A percentile compares a stretch with the other conserved stretches of the same genome.
phyloP scores from a whole-genome alignment of 495 filamentous ascomycete species.

The Penicillium malachiteum region DNA sequence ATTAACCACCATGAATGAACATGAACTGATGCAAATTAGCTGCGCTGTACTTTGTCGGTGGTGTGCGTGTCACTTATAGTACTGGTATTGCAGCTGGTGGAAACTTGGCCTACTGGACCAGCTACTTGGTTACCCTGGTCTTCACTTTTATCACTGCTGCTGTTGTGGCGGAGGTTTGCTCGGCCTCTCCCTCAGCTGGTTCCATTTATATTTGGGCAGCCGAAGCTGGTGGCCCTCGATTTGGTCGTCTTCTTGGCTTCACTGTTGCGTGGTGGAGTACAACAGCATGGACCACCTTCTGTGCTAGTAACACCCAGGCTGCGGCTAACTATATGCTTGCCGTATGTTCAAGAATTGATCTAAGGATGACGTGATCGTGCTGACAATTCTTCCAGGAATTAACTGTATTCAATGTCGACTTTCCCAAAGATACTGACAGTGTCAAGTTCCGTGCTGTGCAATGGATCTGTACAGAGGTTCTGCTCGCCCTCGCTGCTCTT shows the following conservation, averaged over 20 bases:
- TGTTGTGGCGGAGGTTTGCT: conserved; percentile 57
- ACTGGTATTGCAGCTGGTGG: conserved; percentile 58
- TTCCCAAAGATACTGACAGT: conserved; percentile 44
- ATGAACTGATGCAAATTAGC: conserved; percentile 27
- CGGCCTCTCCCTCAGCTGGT: conserved; percentile 54
- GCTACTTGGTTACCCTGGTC: conserved; percentile 54
- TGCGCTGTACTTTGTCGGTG: conserved; percentile 56
- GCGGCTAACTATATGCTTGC: conserved; percentile 56
- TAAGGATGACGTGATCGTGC: no score
- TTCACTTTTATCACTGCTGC: conserved; percentile 59
- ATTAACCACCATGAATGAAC: not conserved
- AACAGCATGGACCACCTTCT: conserved; percentile 59
- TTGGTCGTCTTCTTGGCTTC: conserved; percentile 53
- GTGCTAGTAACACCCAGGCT: conserved; percentile 53
- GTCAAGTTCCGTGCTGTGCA: conserved; percentile 57
- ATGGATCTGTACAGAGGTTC: conserved; percentile 51
- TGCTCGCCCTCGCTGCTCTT: conserved; percentile 46
- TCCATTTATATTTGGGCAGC: conserved; percentile 60
- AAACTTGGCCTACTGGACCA: conserved; percentile 58
- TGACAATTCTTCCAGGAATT: conserved; percentile 38
- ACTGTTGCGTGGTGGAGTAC: conserved; percentile 61
- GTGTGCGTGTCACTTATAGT: conserved; percentile 55
- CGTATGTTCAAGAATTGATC: no score
- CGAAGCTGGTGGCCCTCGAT: conserved; percentile 53
- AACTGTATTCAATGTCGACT: conserved; percentile 52